These are phyloP conservation scores for Pisolithus tinctorius DNA, from an alignment of 768 basidiomycete species.

Conservation along the genomic window DNA sequence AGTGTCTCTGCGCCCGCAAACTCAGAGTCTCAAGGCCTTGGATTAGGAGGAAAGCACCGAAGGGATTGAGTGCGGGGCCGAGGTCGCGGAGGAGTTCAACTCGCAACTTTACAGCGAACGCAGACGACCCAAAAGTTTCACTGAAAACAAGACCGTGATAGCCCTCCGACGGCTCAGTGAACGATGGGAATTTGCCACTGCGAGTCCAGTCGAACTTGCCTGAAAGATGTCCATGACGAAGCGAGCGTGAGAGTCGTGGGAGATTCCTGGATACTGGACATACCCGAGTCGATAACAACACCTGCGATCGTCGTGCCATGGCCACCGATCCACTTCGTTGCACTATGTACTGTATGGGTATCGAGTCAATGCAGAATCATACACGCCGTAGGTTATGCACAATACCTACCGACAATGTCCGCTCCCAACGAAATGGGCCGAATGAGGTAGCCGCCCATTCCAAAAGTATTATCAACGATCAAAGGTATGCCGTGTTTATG, in stretches of 20 bases:
- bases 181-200: constrained; percentile 49
- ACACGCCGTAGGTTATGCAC: not conserved
- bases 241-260: not conserved
- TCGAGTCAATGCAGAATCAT: not conserved
- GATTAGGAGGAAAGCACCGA: constrained; percentile 51
- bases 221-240: constrained; percentile 4
- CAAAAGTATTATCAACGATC: constrained; percentile 63
- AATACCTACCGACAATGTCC: constrained; percentile 40
- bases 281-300: constrained; percentile 53
- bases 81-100: constrained; percentile 48
- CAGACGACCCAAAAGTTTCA: constrained; percentile 45
- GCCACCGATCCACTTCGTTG: constrained; percentile 64
- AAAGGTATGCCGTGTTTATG: constrained; percentile 55
- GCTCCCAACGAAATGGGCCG: constrained; percentile 52
- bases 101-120: constrained; percentile 47
- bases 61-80: constrained; percentile 48
- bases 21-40: constrained; percentile 61
- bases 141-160: constrained; percentile 49
- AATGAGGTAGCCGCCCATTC: constrained; percentile 52
- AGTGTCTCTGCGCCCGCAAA: constrained; percentile 52
- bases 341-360: constrained; percentile 38
- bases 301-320: constrained; percentile 64
- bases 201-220: constrained; percentile 54
- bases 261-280: constrained; percentile 4
- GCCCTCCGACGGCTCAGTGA: constrained; percentile 48